Evolutionary conservation across 1,284 basidiomycete genomes (phyloP), one percentile per base, ranked within the genome.

Genomic region (Microbotryum intermedium): DNA sequence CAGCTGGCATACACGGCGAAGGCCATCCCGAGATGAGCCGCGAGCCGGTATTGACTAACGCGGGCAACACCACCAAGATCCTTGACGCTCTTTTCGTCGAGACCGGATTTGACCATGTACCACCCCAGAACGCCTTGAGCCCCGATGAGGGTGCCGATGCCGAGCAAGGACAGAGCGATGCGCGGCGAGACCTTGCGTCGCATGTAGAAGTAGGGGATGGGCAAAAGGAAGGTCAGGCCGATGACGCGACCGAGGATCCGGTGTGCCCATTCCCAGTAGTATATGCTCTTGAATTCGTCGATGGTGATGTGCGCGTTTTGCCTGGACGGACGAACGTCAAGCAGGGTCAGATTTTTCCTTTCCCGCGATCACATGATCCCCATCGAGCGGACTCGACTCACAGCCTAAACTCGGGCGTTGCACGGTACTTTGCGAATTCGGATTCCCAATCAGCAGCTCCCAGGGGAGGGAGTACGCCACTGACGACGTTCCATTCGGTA

Each of bases 81-180:
- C 21, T 87, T 81, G 8, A 68, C 66, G 39, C 42, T 51, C 30
- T 57, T 29, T 60, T 90, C 83, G 69, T 91, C 87, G 13, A 99
- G 79, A 1, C 95, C 95, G 11, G 90, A 94, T 73, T 95, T 89
- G 63, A 99, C 95, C 95, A 99, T 99, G 79, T 95, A 95, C 95
- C 95, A 99, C 29, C 95, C 95, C 23, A 99, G 80, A 20, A 83
- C 82, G 45, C 95, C 95, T 75, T 98, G 76, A 11, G 62, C 66
- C 18, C 72, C 72, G 48, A 73, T 72, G 20, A 73, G 62, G n/a
- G 67, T 56, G 5, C 67, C 71, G 46, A 73, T 72, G 6, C 64
- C 65, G 53, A 69, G 55, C 13, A 72, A 65, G 42, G 63, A 61
- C 45, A 59, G 26, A n/a, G 59, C 43, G 20, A 61, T 61, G 28